A percentile compares a stretch with the other conserved stretches of the same genome.
phyloP scores from a whole-genome alignment of 352 stramenopile genomes.

The Phytophthora sojae region DNA sequence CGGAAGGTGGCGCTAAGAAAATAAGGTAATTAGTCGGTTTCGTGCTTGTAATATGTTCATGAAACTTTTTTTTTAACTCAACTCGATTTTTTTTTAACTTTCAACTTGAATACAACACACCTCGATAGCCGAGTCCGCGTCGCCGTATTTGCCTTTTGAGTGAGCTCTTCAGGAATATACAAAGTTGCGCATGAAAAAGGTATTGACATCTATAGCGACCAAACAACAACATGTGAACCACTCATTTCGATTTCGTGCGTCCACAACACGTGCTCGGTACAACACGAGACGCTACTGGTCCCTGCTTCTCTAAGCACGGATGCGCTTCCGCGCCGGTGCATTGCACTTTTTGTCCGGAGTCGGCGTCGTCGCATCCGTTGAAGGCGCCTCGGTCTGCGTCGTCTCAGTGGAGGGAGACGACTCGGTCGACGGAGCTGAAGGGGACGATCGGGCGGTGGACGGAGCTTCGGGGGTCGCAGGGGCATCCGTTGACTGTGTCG shows the following conservation, averaged over 20 bases:
- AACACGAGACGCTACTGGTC: not conserved
- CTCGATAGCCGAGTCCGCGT: too few species aligned
- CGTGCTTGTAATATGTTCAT: too few species aligned
- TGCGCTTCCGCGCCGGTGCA: conserved; percentile 11
- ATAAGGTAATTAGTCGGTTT: too few species aligned
- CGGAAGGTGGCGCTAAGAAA: not conserved
- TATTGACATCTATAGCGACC: too few species aligned
- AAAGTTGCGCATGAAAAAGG: too few species aligned
- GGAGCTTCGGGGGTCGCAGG: conserved; percentile 8
- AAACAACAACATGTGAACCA: not conserved
- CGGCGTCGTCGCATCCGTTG: conserved; percentile 8
- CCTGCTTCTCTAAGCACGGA: conserved; percentile 12
- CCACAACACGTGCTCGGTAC: too few species aligned
- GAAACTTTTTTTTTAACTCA: too few species aligned
- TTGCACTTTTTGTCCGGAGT: conserved; percentile 26
- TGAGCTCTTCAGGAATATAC: too few species aligned
- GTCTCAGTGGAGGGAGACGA: conserved; percentile 2
- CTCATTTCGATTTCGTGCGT: not conserved
- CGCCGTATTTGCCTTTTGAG: too few species aligned
- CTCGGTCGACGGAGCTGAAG: conserved; percentile 2
- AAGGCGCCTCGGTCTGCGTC: conserved; percentile 12
- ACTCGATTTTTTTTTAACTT: too few species aligned
- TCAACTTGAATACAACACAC: too few species aligned
- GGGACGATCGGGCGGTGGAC: not conserved
- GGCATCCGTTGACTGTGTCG: conserved; percentile 10